Percentiles rank a stretch among this genome's conserved stretches.
Evolutionary conservation across 192 early-diverging fungal genomes (phyloP).

Genomic region (Allomyces arbusculus): DNA sequence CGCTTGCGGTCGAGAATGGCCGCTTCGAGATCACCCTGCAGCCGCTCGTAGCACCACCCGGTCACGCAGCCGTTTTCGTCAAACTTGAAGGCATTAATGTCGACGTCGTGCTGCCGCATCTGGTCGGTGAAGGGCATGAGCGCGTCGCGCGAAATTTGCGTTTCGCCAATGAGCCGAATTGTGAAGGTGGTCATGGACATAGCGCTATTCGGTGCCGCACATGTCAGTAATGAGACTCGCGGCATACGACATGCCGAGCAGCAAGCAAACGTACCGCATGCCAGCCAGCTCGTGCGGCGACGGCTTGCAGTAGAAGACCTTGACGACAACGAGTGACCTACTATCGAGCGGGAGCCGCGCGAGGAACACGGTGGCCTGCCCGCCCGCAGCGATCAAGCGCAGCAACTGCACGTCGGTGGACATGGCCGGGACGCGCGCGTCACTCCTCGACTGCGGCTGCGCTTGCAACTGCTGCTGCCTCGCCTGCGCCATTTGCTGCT

Average conservation of each 20-base stretch:
- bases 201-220: neutral
- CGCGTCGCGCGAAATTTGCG: neutral
- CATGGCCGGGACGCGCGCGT: neutral
- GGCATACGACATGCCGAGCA: too few relatives aligned
- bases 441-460: too few relatives aligned
- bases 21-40: neutral
- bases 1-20: neutral
- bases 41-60: neutral
- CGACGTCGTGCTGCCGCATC: neutral
- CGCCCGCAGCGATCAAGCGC: neutral
- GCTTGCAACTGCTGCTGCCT: neutral
- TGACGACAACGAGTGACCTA: neutral
- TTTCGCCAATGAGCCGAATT: neutral
- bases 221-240: too few relatives aligned
- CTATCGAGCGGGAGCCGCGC: neutral
- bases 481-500: neutral
- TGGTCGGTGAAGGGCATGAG: neutral
- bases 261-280: neutral
- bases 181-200: neutral
- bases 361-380: neutral
- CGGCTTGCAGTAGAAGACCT: neutral
- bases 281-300: neutral
- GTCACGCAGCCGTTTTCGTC: too few relatives aligned
- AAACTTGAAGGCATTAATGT: neutral
- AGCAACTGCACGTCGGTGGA: neutral